Conservation (phyloP, 768 basidiomycete species). For the Plicaturopsis crispa region DNA sequence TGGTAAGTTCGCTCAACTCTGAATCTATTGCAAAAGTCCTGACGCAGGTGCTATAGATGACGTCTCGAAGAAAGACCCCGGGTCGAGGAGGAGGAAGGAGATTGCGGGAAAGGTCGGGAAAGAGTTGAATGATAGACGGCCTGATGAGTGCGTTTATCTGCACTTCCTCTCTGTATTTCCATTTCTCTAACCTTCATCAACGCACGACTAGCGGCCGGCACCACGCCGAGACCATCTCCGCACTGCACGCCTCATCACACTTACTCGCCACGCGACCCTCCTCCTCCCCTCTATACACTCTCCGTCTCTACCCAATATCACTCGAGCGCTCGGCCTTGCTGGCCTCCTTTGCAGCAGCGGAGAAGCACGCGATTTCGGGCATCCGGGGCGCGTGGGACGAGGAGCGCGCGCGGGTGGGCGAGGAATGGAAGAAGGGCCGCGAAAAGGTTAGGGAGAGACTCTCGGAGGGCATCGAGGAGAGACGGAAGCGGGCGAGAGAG, state of each 20-base stretch:
- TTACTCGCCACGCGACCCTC: conserved; percentile 68
- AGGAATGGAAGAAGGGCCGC: conserved; percentile 72
- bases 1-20: not conserved
- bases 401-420: conserved; percentile 73
- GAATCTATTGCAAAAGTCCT: not conserved
- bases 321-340: conserved; percentile 73
- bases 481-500: conserved; percentile 69
- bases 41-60: not conserved
- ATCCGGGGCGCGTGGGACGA: conserved; percentile 70
- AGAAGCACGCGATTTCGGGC: conserved; percentile 59
- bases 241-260: conserved; percentile 48
- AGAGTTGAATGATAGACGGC: conserved; percentile 60
- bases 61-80: conserved; percentile 42
- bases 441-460: conserved; percentile 72
- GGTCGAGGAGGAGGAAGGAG: conserved; percentile 65
- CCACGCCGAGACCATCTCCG: conserved; percentile 54
- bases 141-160: conserved; percentile 61
- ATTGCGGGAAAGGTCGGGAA: conserved; percentile 63
- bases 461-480: conserved; percentile 80
- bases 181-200: conserved; percentile 6
- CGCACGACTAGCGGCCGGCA: conserved; percentile 44
- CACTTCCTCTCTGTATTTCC: conserved; percentile 4
- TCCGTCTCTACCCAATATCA: conserved; percentile 66
- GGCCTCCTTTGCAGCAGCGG: conserved; percentile 57
- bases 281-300: conserved; percentile 52